A percentile compares a stretch with the other conserved stretches of the same genome.
phyloP scores from a whole-genome alignment of 2,329 filamentous ascomycete genomes.

The Anthostomella pinea region DNA sequence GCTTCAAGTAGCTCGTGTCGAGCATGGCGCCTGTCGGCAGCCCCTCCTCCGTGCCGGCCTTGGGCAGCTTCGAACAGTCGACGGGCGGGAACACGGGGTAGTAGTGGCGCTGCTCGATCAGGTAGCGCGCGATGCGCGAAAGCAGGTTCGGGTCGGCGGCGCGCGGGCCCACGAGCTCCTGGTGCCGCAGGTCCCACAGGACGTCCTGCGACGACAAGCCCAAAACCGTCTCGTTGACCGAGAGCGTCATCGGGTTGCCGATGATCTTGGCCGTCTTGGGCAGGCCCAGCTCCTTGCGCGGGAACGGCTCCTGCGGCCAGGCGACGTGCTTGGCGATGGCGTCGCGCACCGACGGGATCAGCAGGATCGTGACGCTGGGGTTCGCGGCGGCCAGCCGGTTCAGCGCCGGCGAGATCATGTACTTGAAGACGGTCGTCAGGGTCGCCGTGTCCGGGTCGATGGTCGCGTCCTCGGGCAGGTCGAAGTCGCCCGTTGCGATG shows the following conservation, averaged over 20 bases:
- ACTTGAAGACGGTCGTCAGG: constrained; percentile 77
- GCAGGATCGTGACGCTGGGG: constrained; percentile 74
- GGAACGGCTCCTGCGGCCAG: constrained; percentile 60
- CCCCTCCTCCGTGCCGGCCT: constrained; percentile 58
- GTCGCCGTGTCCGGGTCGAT: constrained; percentile 76
- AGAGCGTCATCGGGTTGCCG: constrained; percentile 87
- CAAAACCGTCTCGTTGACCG: constrained; percentile 81
- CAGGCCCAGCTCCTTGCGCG: constrained; percentile 70
- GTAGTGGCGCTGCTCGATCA: constrained; percentile 89
- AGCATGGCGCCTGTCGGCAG: constrained; percentile 71
- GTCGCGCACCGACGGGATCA: constrained; percentile 74
- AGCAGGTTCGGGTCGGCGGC: constrained; percentile 59
- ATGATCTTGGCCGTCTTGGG: constrained; percentile 71
- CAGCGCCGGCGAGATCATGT: constrained; percentile 72
- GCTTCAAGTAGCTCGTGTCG: constrained; percentile 79
- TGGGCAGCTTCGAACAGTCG: constrained; percentile 64
- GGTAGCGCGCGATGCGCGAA: constrained; percentile 68
- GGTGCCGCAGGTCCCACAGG: constrained; percentile 74
- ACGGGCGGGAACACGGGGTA: constrained; percentile 84
- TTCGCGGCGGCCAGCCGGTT: constrained; percentile 67
- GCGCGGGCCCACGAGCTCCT: constrained; percentile 64
- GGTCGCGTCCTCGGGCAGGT: constrained; percentile 65
- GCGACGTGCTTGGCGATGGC: constrained; percentile 67
- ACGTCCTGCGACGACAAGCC: constrained; percentile 82
- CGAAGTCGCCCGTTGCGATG: constrained; percentile 75